Base-by-base conservation (phyloP, 768 basidiomycete genomes). In the Galerina marginata region DNA sequence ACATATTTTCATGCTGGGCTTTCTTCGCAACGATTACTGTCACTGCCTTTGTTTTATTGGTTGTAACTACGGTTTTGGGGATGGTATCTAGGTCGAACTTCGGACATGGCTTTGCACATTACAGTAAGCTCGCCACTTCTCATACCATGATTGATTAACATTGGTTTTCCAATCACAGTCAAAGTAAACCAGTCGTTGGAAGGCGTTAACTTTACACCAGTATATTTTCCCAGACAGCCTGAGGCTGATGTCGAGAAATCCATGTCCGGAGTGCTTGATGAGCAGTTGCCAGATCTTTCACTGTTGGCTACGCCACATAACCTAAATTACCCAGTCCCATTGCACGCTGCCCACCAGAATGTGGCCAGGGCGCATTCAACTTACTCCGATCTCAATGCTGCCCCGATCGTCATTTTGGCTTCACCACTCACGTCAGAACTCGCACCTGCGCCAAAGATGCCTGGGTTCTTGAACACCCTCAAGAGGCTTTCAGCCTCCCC, bases 71-170 rank as follows among this genome's bases (percentile, higher is more conserved):
- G 12, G 59, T 73, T 25, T 58, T 86, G 10, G 83, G 79, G 4
- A 39, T 84, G 46, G 43, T 81, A 23, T 86, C 84, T 68, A 75
- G 83, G 52, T 52, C 79, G 39, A 79, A 85, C 59, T 87, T 86
- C 65, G 85, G 82, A 9, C 80, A 78, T 64, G 85, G 85, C 3
- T 74, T 86, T 12, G 76, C 78, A 2, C 81, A 85, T 33, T 85
- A 80, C 62, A 70, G 85, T 85, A 67, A 71, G 83, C 67, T 1
- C 45, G 23, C n/a, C n/a, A 23, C 36, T 25, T n/a, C 56, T 11
- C 10, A 6, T 16, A 9, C 29, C 20, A 33, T 14, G 15, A 43
- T 14, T 29, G 3, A 4, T 7, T 15, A 42, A 2, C 9, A 55
- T 36, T 44, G 36, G 6, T 23, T 20, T 37, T 45, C 29, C 29